Percentiles rank a stretch among this genome's conserved stretches.
Conservation (phyloP, 371 early-diverging fungal species). For the Syncephalis fuscata region DNA sequence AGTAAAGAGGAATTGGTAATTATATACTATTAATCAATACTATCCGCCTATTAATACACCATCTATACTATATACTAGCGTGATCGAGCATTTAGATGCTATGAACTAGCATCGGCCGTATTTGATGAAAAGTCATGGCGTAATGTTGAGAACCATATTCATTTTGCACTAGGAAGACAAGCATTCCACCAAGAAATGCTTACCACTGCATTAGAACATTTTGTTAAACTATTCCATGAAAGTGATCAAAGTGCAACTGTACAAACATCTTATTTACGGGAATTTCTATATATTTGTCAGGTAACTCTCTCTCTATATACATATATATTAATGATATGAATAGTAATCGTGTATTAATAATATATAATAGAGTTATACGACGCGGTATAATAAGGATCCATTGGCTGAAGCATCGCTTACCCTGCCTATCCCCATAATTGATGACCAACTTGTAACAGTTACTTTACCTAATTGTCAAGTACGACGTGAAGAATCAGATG, state of each 20-base stretch:
- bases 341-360: no score
- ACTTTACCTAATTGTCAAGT: constrained; percentile 24
- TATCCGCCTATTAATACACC: no score
- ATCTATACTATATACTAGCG: constrained; percentile 22
- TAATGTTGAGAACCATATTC: constrained; percentile 66
- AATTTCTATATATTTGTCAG: constrained; percentile 62
- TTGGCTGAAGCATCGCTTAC: constrained; percentile 11
- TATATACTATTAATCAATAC: no score
- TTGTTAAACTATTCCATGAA: constrained; percentile 42
- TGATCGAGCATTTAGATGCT: constrained; percentile 60
- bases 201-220: constrained; percentile 35
- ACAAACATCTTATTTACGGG: constrained; percentile 53
- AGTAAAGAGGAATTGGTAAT: constrained; percentile 41
- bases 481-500: no score
- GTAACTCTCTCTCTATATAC: no score
- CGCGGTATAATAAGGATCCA: constrained; percentile 13
- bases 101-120: constrained; percentile 36
- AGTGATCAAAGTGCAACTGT: constrained; percentile 44
- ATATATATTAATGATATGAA: no score
- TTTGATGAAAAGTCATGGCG: constrained; percentile 56
- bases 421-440: constrained; percentile 27
- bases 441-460: constrained; percentile 21
- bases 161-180: constrained; percentile 72
- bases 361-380: no score
- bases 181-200: constrained; percentile 37